Conservation (phyloP, 495 filamentous ascomycete species). For the Penicillium riverlandense region DNA sequence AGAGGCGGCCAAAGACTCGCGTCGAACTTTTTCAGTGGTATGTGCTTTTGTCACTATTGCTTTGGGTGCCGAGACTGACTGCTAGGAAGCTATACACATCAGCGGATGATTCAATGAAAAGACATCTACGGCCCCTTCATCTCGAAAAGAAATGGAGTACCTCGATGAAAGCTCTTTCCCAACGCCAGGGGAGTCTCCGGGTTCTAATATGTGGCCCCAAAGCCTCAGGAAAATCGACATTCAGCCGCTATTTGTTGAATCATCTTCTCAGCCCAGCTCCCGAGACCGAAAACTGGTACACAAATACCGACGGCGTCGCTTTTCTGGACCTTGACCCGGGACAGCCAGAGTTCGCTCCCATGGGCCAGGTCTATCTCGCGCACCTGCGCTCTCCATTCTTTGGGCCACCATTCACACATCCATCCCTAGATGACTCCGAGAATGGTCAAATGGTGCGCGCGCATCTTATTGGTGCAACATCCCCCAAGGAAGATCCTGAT, state of each 20-base stretch:
- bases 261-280: constrained; percentile 53
- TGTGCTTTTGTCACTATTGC: constrained; percentile 3
- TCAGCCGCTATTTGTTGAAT: constrained; percentile 69
- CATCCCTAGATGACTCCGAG: constrained; percentile 29
- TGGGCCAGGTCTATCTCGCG: constrained; percentile 69
- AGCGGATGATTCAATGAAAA: constrained; percentile 39
- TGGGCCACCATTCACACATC: constrained; percentile 69
- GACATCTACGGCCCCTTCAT: constrained; percentile 52
- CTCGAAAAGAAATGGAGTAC: constrained; percentile 58
- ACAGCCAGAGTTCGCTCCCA: constrained; percentile 73
- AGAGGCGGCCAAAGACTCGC: constrained; percentile 11
- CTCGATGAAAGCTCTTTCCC: constrained; percentile 34
- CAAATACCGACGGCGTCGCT: constrained; percentile 41
- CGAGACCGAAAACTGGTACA: constrained; percentile 24
- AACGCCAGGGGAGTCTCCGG: constrained; percentile 26
- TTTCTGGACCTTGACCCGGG: constrained; percentile 80
- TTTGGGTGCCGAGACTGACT: constrained; percentile 4
- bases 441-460: constrained; percentile 46
- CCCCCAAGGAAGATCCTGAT: constrained; percentile 61
- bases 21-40: constrained; percentile 39
- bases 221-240: constrained; percentile 80
- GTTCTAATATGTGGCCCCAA: constrained; percentile 73
- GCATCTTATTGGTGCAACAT: constrained; percentile 66
- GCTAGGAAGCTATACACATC: constrained; percentile 34
- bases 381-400: constrained; percentile 57